Conservation (phyloP, 2,329 filamentous ascomycete species). For the Ceratocystis cubensis region DNA sequence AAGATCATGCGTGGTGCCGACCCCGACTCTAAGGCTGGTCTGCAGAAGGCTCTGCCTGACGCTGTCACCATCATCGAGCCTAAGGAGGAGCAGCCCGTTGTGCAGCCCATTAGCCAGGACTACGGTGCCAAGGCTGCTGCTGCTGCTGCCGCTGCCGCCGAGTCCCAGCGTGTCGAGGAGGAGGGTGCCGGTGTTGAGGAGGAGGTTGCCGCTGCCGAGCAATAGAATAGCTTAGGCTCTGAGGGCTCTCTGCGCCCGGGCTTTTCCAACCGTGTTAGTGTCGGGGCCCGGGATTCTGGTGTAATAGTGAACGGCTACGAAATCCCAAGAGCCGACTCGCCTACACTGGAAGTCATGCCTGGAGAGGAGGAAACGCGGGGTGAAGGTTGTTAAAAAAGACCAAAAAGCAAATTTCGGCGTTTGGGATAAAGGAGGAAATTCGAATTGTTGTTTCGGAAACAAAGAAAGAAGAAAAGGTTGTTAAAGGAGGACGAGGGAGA, state of each 20-base stretch:
- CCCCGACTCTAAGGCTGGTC: constrained; percentile 97
- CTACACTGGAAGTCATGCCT: constrained; percentile 14
- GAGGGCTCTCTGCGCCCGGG: constrained; percentile 21
- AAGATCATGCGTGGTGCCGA: constrained; percentile 99
- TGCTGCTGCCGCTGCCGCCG: constrained; percentile 43
- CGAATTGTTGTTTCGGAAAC: constrained; percentile 4
- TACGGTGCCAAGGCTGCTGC: constrained; percentile 85
- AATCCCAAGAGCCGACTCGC: constrained; percentile 13
- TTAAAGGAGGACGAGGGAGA: not conserved
- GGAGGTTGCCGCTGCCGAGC: constrained; percentile 36
- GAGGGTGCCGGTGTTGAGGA: constrained; percentile 41
- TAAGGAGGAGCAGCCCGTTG: constrained; percentile 94
- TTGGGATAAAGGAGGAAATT: constrained; percentile 13
- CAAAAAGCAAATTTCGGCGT: constrained; percentile 14
- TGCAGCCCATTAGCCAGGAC: constrained; percentile 95
- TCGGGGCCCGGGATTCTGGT: constrained; percentile 15
- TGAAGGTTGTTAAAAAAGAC: constrained; percentile 7
- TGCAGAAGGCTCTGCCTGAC: constrained; percentile 94
- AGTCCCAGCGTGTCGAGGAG: constrained; percentile 43
- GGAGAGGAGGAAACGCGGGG: constrained; percentile 10
- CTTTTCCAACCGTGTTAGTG: constrained; percentile 19
- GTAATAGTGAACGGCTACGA: constrained; percentile 16
- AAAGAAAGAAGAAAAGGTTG: not conserved
- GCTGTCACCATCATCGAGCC: constrained; percentile 99
- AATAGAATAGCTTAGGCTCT: constrained; percentile 27